Base-by-base conservation (phyloP, 1,284 basidiomycete genomes). In the Cryptococcus sp. region DNA sequence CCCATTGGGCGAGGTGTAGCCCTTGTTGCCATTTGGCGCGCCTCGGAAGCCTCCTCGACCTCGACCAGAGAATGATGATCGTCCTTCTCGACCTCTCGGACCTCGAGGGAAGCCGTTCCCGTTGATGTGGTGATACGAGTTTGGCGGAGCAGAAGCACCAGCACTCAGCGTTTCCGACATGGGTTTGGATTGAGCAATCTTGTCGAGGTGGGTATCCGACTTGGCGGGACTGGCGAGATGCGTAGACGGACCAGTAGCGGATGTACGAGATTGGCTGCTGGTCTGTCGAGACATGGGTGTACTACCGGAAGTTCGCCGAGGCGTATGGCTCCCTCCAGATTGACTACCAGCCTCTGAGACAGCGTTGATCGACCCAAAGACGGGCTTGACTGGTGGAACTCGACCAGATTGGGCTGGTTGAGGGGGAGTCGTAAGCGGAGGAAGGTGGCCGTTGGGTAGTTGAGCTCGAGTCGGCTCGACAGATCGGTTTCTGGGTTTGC, bases 101-200 rank as follows among this genome's bases (percentile, higher is more conserved):
- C 56, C 54, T 37, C 63, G 63, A 9, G 64, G 62, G 2, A 51
- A 53, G n/a, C 66, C 54, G 21, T 44, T 55, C 38, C 63, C 60
- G 11, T 58, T 52, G 3, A 51, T 56, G 14, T 7, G 28, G 28
- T n/a, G n/a, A 16, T 11, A 36, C 18, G 34, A 36, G 11, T 7
- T n/a, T 7, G 7, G 34, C 14, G 34, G 18, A n/a, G n/a, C 34
- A n/a, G 34, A n/a, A 6, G 34, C 9, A 18, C 34, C n/a, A 14
- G 10, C 11, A 18, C 9, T 19, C 28, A 31, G 14, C 28, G n/a
- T n/a, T 12, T 65, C 53, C 9, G 59, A 52, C 34, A 36, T 36
- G 11, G 11, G 10, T 19, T 36, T 36, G 14, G 34, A 36, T 6
- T 36, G 34, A 10, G 28, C 9, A 36, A 36, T 14, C 7, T 7